Evolutionary conservation across 495 filamentous ascomycete genomes (phyloP).

Genomic region (Chaetomium tenue): DNA sequence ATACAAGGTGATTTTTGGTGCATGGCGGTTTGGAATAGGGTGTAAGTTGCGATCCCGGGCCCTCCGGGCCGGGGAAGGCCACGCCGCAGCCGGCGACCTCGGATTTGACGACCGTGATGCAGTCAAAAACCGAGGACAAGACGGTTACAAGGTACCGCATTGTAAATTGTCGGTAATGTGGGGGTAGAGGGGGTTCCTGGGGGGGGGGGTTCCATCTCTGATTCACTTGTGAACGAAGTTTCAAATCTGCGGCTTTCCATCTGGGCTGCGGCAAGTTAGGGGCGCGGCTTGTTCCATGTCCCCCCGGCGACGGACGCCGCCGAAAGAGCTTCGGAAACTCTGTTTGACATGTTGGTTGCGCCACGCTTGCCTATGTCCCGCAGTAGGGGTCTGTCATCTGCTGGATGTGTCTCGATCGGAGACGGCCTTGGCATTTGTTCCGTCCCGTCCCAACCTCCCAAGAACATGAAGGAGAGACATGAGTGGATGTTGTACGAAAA

Average conservation of each 20-base stretch:
- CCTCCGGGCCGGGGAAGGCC: background rate
- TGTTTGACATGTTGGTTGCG: background rate
- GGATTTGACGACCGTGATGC: background rate
- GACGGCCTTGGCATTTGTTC: background rate
- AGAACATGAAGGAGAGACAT: background rate
- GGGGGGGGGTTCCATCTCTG: background rate
- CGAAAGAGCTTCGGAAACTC: background rate
- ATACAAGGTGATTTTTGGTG: background rate
- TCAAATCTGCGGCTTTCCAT: background rate
- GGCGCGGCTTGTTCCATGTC: background rate
- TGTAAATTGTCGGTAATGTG: background rate
- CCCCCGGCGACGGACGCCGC: background rate
- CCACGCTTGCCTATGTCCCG: background rate
- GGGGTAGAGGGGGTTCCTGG: background rate
- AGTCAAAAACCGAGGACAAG: too few species aligned
- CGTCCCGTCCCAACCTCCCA: background rate
- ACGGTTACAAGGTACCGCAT: background rate
- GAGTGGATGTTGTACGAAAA: background rate
- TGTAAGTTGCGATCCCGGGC: background rate
- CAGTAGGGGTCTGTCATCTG: background rate
- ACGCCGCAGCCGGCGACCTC: background rate
- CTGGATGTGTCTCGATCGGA: background rate
- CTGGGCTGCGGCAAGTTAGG: background rate
- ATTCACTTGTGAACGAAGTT: background rate
- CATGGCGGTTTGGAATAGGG: background rate